Conservation (phyloP, 2,329 filamentous ascomycete genomes). For the Emmonsia crescens region DNA sequence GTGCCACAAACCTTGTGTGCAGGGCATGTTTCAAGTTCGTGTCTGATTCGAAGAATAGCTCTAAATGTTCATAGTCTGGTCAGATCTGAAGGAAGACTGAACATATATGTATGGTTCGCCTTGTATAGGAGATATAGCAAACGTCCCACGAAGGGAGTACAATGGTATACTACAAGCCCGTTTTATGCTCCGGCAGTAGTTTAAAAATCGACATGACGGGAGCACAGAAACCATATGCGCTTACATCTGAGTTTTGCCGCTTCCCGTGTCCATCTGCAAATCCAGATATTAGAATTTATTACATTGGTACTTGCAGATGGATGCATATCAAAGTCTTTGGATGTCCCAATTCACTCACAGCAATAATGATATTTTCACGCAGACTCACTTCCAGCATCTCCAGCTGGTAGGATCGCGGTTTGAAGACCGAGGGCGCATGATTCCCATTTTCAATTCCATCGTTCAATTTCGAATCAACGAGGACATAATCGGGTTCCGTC, state of each 20-base stretch:
- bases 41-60: constrained; percentile 56
- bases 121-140: not conserved
- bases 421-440: constrained; percentile 1
- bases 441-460: not conserved
- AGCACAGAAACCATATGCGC: constrained; percentile 16
- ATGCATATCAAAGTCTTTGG: not conserved
- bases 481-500: not conserved
- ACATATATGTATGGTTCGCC: not conserved
- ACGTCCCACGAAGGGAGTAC: not conserved
- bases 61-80: constrained; percentile 28
- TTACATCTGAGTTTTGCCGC: constrained; percentile 68
- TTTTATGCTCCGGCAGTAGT: not conserved
- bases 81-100: not conserved
- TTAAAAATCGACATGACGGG: not conserved
- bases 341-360: constrained; percentile 35
- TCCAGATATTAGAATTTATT: not conserved
- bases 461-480: not conserved
- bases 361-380: constrained; percentile 59
- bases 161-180: not conserved
- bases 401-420: constrained; percentile 53
- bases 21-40: constrained; percentile 48
- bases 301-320: not conserved
- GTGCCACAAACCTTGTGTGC: constrained; percentile 42
- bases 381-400: constrained; percentile 67
- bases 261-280: constrained; percentile 65